Percentiles rank a stretch among this genome's conserved stretches.
Conservation (phyloP, 2,329 filamentous ascomycete species). For the Celoporthe dispersa region DNA sequence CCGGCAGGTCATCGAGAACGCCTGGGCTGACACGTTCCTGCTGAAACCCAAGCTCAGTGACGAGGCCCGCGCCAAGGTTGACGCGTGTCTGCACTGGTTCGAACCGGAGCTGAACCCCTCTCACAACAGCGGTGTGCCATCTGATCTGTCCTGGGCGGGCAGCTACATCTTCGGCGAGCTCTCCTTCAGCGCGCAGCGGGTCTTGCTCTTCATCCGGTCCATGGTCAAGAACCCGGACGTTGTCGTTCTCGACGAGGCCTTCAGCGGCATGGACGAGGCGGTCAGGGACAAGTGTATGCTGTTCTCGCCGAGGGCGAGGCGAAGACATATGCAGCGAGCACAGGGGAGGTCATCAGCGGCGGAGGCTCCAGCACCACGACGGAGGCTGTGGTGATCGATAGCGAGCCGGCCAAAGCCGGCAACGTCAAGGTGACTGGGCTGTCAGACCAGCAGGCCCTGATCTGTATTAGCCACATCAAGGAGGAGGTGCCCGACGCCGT, state of each 20-base stretch:
- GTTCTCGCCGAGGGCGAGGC: conserved; percentile 73
- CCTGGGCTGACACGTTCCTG: conserved; percentile 88
- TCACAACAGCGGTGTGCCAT: conserved; percentile 30
- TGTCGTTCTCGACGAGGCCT: conserved; percentile 85
- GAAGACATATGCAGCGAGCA: conserved; percentile 44
- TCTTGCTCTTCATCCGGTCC: conserved; percentile 82
- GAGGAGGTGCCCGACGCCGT: conserved; percentile 89
- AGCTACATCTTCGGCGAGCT: conserved; percentile 72
- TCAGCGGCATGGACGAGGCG: conserved; percentile 80
- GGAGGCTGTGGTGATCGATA: conserved; percentile 49
- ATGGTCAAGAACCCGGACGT: conserved; percentile 81
- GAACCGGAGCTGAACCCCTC: conserved; percentile 72
- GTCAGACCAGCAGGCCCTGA: conserved; percentile 72
- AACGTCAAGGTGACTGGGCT: conserved; percentile 64
- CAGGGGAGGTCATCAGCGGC: conserved; percentile 8
- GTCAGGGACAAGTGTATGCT: conserved; percentile 85
- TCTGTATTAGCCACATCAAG: conserved; percentile 90
- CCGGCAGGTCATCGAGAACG: conserved; percentile 77
- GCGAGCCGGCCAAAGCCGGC: conserved; percentile 48
- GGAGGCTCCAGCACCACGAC: conserved; percentile 24
- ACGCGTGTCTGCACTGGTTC: conserved; percentile 77
- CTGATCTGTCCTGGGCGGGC: conserved; percentile 65
- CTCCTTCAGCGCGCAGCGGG: conserved; percentile 80
- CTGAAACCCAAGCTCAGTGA: conserved; percentile 67
- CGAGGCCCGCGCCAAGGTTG: conserved; percentile 62